Conservation (phyloP, 2,329 filamentous ascomycete genomes). For the Colletotrichum filicis region DNA sequence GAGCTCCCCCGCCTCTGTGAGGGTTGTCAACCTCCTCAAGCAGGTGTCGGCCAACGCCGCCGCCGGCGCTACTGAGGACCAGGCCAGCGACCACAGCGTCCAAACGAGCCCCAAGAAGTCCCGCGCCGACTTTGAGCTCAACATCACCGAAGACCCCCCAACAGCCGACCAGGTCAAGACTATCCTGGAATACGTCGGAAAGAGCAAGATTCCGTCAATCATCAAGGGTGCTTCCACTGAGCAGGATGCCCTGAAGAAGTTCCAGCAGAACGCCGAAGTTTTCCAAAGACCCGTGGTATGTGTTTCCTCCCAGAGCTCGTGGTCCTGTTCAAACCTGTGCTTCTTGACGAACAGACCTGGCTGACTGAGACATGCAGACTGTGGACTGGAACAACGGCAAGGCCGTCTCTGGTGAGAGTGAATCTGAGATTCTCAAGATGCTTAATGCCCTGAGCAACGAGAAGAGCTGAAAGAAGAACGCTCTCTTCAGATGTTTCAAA, state of each 20-base stretch:
- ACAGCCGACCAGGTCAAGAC: slow-evolving; percentile 85
- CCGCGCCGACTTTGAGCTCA: slow-evolving; percentile 83
- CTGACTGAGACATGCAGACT: slow-evolving; percentile 51
- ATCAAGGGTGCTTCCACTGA: slow-evolving; percentile 79
- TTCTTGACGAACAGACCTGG: background rate
- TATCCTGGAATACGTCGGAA: slow-evolving; percentile 85
- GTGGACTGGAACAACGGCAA: slow-evolving; percentile 96
- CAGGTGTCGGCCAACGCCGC: slow-evolving; percentile 78
- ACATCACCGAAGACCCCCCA: slow-evolving; percentile 82
- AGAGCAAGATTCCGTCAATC: slow-evolving; percentile 67
- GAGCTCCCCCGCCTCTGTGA: slow-evolving; percentile 75
- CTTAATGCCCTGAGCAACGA: slow-evolving; percentile 65
- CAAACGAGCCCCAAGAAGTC: slow-evolving; percentile 62
- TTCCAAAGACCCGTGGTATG: slow-evolving; percentile 84
- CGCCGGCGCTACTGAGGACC: slow-evolving; percentile 77
- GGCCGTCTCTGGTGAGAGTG: slow-evolving; percentile 79
- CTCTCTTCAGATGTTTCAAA: background rate
- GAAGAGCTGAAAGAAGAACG: slow-evolving; percentile 17
- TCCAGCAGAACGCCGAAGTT: slow-evolving; percentile 74
- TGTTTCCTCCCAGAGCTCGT: slow-evolving; percentile 36
- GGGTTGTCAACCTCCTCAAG: slow-evolving; percentile 82
- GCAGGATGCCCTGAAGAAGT: slow-evolving; percentile 82
- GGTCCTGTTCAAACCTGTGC: background rate
- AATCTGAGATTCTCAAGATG: slow-evolving; percentile 90
- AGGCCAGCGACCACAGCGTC: slow-evolving; percentile 73